Evolutionary conservation across 768 basidiomycete genomes (phyloP).

Genomic region (Russula sp.): DNA sequence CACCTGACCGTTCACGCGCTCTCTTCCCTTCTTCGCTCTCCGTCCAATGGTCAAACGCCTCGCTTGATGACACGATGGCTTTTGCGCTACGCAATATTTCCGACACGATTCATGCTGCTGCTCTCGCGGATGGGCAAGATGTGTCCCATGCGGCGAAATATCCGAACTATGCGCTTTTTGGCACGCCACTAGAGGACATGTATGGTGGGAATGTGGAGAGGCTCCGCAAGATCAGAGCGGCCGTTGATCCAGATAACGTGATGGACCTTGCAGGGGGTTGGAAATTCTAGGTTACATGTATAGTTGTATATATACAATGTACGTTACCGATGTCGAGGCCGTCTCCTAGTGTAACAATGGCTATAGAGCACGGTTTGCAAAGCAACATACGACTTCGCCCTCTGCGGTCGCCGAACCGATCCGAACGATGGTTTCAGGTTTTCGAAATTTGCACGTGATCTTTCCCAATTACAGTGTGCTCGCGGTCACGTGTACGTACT

Average conservation of each 20-base stretch:
- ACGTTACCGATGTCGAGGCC: too few species aligned
- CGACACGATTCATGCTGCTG: background rate
- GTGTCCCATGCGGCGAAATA: conserved; percentile 2
- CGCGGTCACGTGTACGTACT: too few species aligned
- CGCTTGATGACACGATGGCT: conserved; percentile 43
- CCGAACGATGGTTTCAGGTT: too few species aligned
- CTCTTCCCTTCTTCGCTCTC: conserved; percentile 9
- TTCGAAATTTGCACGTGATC: too few species aligned
- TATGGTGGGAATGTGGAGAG: conserved; percentile 3
- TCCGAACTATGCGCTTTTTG: conserved; percentile 11
- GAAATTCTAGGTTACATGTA: conserved; percentile 14
- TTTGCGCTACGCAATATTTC: conserved; percentile 36
- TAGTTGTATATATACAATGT: too few species aligned
- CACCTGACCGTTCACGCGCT: conserved; percentile 16
- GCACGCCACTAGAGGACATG: conserved; percentile 1
- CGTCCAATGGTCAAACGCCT: conserved; percentile 16
- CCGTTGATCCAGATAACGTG: conserved; percentile 29
- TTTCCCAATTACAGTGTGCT: too few species aligned
- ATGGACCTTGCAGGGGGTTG: conserved; percentile 33
- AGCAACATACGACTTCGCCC: too few species aligned
- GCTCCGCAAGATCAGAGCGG: background rate
- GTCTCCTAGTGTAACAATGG: too few species aligned
- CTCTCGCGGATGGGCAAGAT: conserved; percentile 30
- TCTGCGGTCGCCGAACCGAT: too few species aligned
- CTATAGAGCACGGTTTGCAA: too few species aligned